Conservation (phyloP, 1,139 yeast genomes). For the Geotrichum phurueaensis region DNA sequence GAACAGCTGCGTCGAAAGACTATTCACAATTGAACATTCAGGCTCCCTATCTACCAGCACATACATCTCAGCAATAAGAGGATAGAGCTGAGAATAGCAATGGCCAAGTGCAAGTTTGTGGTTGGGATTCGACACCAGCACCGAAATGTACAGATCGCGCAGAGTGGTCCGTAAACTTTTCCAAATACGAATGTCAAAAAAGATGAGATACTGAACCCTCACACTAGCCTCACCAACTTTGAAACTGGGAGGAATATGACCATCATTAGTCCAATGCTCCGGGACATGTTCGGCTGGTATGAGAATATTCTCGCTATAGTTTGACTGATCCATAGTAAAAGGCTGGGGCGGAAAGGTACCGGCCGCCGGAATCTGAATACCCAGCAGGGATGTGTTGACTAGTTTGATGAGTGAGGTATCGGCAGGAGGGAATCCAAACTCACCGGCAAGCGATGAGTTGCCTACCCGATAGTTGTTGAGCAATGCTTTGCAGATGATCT, state of each 20-base stretch:
- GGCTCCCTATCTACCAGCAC: slow-evolving; percentile 73
- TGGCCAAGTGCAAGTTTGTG: slow-evolving; percentile 60
- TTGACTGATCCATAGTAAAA: slow-evolving; percentile 3
- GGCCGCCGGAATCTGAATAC: slow-evolving; percentile 24
- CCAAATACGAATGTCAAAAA: slow-evolving; percentile 69
- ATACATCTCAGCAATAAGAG: slow-evolving; percentile 69
- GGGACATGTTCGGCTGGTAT: slow-evolving; percentile 44
- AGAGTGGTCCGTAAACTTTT: slow-evolving; percentile 54
- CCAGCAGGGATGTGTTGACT: slow-evolving; percentile 30
- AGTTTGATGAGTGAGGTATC: slow-evolving; percentile 8
- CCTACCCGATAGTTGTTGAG: slow-evolving; percentile 49
- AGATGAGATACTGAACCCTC: slow-evolving; percentile 68
- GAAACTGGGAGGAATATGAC: slow-evolving; percentile 10
- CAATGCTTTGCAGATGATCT: slow-evolving; percentile 51
- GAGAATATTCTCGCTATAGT: slow-evolving; percentile 34
- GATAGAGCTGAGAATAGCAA: slow-evolving; percentile 80
- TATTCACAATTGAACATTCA: slow-evolving; percentile 67
- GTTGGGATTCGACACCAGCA: slow-evolving; percentile 59
- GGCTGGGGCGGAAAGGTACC: slow-evolving; percentile 18
- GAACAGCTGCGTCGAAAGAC: slow-evolving; percentile 77
- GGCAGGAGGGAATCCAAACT: background rate
- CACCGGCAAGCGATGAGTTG: slow-evolving; percentile 11
- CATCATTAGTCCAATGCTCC: slow-evolving; percentile 38
- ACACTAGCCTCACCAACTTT: slow-evolving; percentile 30
- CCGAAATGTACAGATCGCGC: slow-evolving; percentile 63